These are phyloP conservation scores for Cordyceps cicadae DNA, from an alignment of 2,329 filamentous ascomycete species.

Conservation along the genomic window DNA sequence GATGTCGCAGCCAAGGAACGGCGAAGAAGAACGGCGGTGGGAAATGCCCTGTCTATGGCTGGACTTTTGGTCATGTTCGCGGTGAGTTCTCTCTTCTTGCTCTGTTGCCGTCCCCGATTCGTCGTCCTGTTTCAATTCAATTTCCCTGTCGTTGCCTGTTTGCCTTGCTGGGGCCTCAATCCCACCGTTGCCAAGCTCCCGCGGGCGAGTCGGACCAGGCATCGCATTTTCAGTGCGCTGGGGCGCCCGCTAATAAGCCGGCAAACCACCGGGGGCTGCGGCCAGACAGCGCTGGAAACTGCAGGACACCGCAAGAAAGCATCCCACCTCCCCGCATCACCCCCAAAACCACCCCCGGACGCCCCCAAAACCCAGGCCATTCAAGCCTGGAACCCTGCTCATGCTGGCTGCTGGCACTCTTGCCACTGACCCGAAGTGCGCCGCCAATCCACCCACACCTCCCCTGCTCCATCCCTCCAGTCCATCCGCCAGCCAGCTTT, in stretches of 20 bases:
- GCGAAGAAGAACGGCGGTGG: neutral
- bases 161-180: neutral
- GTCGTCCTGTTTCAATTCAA: neutral
- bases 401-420: neutral
- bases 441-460: neutral
- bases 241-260: neutral
- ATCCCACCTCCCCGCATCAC: neutral
- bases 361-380: too few relatives aligned
- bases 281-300: neutral
- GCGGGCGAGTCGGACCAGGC: neutral
- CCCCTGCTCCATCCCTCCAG: neutral
- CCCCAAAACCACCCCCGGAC: neutral
- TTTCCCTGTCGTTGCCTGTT: neutral
- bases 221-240: neutral
- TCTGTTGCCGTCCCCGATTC: neutral
- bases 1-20: neutral
- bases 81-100: neutral
- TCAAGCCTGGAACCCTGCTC: neutral
- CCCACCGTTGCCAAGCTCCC: neutral
- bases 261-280: neutral
- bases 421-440: neutral
- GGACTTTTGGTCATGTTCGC: neutral
- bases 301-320: neutral
- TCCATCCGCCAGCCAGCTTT: neutral
- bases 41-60: neutral